phyloP scores from a whole-genome alignment of 2,329 filamentous ascomycete genomes.

The Gnomoniopsis smithogilvyi region DNA sequence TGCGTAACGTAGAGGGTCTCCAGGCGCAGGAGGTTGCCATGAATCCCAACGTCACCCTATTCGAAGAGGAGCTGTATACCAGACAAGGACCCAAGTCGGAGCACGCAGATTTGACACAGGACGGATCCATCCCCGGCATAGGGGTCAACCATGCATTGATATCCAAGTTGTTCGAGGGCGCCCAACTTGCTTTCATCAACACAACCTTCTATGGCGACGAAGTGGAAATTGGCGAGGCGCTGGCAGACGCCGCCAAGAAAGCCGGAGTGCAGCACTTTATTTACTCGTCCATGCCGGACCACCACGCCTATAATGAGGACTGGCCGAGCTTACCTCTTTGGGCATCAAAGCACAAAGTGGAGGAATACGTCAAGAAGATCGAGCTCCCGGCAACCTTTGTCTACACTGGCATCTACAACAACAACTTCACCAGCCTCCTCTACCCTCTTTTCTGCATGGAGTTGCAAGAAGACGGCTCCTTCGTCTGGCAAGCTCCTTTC shows the following conservation, averaged over 20 bases:
- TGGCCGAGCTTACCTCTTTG: slow-evolving; percentile 89
- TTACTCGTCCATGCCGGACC: slow-evolving; percentile 97
- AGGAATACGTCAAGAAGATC: slow-evolving; percentile 83
- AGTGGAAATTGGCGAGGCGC: slow-evolving; percentile 78
- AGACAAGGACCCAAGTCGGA: slow-evolving; percentile 46
- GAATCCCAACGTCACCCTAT: slow-evolving; percentile 70
- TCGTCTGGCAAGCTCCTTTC: slow-evolving; percentile 91
- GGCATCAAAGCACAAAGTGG: slow-evolving; percentile 88
- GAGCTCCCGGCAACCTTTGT: slow-evolving; percentile 86
- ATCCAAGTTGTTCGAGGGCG: slow-evolving; percentile 74
- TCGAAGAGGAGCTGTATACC: slow-evolving; percentile 63
- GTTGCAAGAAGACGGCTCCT: slow-evolving; percentile 77
- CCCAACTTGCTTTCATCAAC: slow-evolving; percentile 93
- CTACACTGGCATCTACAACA: slow-evolving; percentile 97
- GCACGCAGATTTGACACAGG: slow-evolving; percentile 61
- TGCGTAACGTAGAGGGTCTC: slow-evolving; percentile 81
- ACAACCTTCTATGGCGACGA: slow-evolving; percentile 97
- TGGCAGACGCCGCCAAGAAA: slow-evolving; percentile 85
- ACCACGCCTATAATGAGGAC: slow-evolving; percentile 69
- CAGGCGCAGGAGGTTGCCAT: slow-evolving; percentile 82
- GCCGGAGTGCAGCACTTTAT: slow-evolving; percentile 86
- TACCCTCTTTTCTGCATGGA: slow-evolving; percentile 98
- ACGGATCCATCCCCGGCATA: slow-evolving; percentile 58
- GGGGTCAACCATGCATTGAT: slow-evolving; percentile 73
- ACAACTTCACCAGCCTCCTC: slow-evolving; percentile 91